Evolutionary conservation across 768 basidiomycete species (phyloP), one percentile per base, ranked within the genome.

Genomic region (Tubosaeta sp.): DNA sequence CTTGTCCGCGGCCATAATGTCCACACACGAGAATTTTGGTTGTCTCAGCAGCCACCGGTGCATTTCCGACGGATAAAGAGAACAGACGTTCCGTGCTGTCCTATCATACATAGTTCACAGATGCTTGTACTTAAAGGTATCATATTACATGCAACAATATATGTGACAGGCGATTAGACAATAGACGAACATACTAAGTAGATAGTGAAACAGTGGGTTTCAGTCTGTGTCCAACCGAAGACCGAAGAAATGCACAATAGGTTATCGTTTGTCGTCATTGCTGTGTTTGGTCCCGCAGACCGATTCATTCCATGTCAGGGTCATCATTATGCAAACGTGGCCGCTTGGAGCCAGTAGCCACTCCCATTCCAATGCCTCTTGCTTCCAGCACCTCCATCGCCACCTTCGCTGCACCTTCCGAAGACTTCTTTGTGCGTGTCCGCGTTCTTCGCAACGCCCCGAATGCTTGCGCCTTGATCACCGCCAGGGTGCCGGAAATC

Each of bases 381-480:
- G 88, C 82, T 69, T 88, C 85, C 43, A 91, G 73, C n/a, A 87
- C 86, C 68, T 90, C 85, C 69, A 87, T 78, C 4, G 89, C 87
- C 54, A 86, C 84, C 66, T 76, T 79, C 54, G 82, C 85, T 29
- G 86, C 81, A 35, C 71, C 83, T 55, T 89, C 89, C 38, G 86
- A 79, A 32, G 81, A 71, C 67, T 81, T 84, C 74, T 86, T 91
- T 45, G 80, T 77, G 54, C 86, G 78, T 38, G 84, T 76, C 52
- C 90, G 81, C 48, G 89, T 86, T 67, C 90, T 78, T 46, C 90
- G 84, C 56, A 90, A 73, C 18, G 87, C 87, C 29, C 90, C 90
- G 65, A 92, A 93, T 34, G 90, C 85, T 65, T 92, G 89, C 38
- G 90, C 90, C 71, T 92, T 93, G 71, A 93, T 90, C 51, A 92